phyloP scores from a whole-genome alignment of 2,329 filamentous ascomycete species.

The Monosporascus sp. region DNA sequence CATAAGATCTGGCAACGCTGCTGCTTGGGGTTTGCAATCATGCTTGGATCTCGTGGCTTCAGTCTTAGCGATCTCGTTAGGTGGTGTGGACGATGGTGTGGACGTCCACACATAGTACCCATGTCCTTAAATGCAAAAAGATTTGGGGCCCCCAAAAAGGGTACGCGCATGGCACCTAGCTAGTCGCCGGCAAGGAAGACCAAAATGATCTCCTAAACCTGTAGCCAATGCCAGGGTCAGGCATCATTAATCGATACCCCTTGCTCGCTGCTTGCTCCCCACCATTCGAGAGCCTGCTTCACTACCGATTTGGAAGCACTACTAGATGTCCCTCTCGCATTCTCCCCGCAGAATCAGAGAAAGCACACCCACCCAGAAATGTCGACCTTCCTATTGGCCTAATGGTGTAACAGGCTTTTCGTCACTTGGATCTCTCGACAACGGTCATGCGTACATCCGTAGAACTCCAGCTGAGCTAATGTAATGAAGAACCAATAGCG shows the following conservation, averaged over 20 bases:
- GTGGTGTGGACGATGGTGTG: too few relatives aligned
- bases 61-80: neutral
- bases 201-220: conserved; percentile 25
- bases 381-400: conserved; percentile 34
- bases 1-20: neutral
- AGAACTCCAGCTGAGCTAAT: conserved; percentile 38
- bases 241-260: conserved; percentile 25
- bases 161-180: conserved; percentile 16
- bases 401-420: conserved; percentile 21
- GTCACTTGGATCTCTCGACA: conserved; percentile 27
- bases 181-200: conserved; percentile 23
- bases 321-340: conserved; percentile 19
- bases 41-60: neutral
- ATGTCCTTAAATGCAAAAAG: too few relatives aligned
- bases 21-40: neutral
- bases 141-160: conserved; percentile 6
- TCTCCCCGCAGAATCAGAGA: conserved; percentile 25
- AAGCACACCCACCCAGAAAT: conserved; percentile 26
- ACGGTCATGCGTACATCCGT: conserved; percentile 50
- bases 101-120: neutral
- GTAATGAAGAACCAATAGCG: conserved; percentile 40
- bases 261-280: conserved; percentile 24
- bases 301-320: conserved; percentile 29
- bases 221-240: conserved; percentile 20
- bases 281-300: conserved; percentile 24